A percentile compares a stretch with the other conserved stretches of the same genome.
phyloP scores from a whole-genome alignment of 1,139 yeast genomes.

The Yamadazyma dendronema region DNA sequence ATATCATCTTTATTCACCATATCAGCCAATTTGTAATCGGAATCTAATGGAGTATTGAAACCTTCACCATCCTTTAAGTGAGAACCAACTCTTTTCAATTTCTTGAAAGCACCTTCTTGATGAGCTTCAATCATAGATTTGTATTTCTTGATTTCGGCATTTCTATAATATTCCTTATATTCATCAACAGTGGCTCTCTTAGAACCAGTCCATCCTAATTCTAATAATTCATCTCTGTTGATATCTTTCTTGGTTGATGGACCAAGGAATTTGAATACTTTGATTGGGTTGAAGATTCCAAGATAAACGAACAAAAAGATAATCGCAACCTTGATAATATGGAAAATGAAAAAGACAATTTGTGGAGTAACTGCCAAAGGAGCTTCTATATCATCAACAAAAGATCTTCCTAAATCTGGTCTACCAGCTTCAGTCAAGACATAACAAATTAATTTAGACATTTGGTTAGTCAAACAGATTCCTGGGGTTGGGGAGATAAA shows the following conservation, averaged over 20 bases:
- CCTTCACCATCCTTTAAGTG: conserved; percentile 78
- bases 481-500: conserved; percentile 91
- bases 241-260: conserved; percentile 36
- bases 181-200: conserved; percentile 69
- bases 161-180: conserved; percentile 71
- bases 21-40: conserved; percentile 27
- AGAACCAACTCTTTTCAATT: conserved; percentile 60
- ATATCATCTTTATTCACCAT: conserved; percentile 22
- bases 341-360: conserved; percentile 67
- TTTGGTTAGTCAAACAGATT: conserved; percentile 69
- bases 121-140: conserved; percentile 85
- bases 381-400: conserved; percentile 46
- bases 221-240: conserved; percentile 55
- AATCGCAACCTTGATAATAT: conserved; percentile 57
- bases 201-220: conserved; percentile 91
- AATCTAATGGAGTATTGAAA: conserved; percentile 57
- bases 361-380: conserved; percentile 52
- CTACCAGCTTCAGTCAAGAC: conserved; percentile 35
- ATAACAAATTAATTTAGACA: conserved; percentile 27
- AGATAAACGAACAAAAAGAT: conserved; percentile 58
- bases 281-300: conserved; percentile 76
- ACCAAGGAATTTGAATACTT: conserved; percentile 25
- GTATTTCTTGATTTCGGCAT: conserved; percentile 56
- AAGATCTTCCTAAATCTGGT: conserved; percentile 38
- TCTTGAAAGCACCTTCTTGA: conserved; percentile 65